A percentile compares a stretch with the other conserved stretches of the same genome.
Evolutionary conservation across 1,284 basidiomycete genomes (phyloP).

Genomic region (Rhodotorula sp.): DNA sequence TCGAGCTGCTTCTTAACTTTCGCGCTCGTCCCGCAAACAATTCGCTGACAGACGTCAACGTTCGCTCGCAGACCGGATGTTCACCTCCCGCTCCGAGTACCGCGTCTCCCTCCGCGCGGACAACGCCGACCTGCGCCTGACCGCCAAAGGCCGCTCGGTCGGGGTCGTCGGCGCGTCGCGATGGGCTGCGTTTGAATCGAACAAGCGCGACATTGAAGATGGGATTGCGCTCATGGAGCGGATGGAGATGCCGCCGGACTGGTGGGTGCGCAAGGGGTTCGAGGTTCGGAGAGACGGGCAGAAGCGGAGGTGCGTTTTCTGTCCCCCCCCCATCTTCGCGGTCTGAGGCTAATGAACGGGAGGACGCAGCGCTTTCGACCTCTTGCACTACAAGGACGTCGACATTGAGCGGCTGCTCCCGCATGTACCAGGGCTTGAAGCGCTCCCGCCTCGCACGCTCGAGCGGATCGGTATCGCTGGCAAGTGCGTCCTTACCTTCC

Average conservation of each 20-base stretch:
- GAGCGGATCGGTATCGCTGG: slow-evolving; percentile 72
- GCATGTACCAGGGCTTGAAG: slow-evolving; percentile 62
- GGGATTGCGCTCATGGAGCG: slow-evolving; percentile 60
- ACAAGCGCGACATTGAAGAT: slow-evolving; percentile 59
- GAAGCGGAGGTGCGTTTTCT: slow-evolving; percentile 42
- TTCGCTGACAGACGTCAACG: not conserved
- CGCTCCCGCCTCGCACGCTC: slow-evolving; percentile 60
- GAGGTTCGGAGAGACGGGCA: slow-evolving; percentile 48
- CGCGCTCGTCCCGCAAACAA: not conserved
- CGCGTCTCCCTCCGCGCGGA: slow-evolving; percentile 82
- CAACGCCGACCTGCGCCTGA: slow-evolving; percentile 81
- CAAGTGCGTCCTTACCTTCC: slow-evolving; percentile 46
- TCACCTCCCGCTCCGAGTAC: slow-evolving; percentile 86
- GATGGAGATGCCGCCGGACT: slow-evolving; percentile 47
- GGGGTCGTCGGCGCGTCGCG: slow-evolving; percentile 67
- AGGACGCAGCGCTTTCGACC: slow-evolving; percentile 65
- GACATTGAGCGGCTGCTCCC: slow-evolving; percentile 57
- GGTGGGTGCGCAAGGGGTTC: slow-evolving; percentile 50
- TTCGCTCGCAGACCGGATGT: slow-evolving; percentile 73
- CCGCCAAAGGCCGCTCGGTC: slow-evolving; percentile 61
- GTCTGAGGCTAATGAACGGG: not conserved
- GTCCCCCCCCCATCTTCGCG: not conserved
- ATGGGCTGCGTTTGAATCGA: slow-evolving; percentile 61
- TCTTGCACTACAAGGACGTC: slow-evolving; percentile 68
- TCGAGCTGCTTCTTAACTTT: not conserved